A percentile compares a stretch with the other conserved stretches of the same genome.
phyloP scores from a whole-genome alignment of 768 basidiomycete genomes.

The Mycena kentingensis region DNA sequence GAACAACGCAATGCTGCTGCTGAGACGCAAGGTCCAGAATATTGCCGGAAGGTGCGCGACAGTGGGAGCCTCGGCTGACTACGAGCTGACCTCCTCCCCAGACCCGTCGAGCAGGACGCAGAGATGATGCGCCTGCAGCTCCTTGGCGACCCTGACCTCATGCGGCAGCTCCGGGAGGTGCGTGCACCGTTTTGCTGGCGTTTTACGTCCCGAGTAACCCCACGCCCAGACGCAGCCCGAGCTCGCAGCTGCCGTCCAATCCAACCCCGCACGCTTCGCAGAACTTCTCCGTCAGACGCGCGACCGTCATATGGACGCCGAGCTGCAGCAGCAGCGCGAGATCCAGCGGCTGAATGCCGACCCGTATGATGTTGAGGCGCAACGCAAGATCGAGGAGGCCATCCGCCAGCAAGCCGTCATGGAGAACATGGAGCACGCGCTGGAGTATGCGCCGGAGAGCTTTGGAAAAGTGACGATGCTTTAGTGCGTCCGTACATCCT shows the following conservation, averaged over 20 bases:
- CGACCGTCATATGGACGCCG: slow-evolving; percentile 53
- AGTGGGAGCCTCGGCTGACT: not conserved
- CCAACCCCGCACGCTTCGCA: slow-evolving; percentile 74
- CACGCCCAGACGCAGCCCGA: slow-evolving; percentile 75
- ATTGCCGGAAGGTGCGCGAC: slow-evolving; percentile 44
- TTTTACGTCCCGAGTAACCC: slow-evolving; percentile 4
- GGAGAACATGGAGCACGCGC: slow-evolving; percentile 92
- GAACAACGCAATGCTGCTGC: slow-evolving; percentile 63
- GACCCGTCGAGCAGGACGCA: slow-evolving; percentile 73
- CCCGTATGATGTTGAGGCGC: slow-evolving; percentile 91
- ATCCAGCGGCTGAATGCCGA: slow-evolving; percentile 76
- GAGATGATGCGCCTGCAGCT: slow-evolving; percentile 91
- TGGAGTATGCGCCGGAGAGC: slow-evolving; percentile 90
- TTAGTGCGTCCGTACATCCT: slow-evolving; percentile 59
- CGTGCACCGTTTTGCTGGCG: slow-evolving; percentile 23
- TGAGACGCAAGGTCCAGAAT: slow-evolving; percentile 60
- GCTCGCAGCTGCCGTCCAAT: slow-evolving; percentile 67
- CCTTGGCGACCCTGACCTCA: slow-evolving; percentile 78
- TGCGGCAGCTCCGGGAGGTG: slow-evolving; percentile 73
- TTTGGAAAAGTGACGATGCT: slow-evolving; percentile 97
- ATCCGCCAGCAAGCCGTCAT: slow-evolving; percentile 86
- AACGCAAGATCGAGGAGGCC: slow-evolving; percentile 89
- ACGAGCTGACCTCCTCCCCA: slow-evolving; percentile 29
- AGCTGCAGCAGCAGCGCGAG: slow-evolving; percentile 60
- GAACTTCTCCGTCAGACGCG: slow-evolving; percentile 66